Evolutionary conservation across 164 flowering plant species (phyloP), one percentile per base, ranked within the genome.

Genomic region (Stephania yunnanensis): DNA sequence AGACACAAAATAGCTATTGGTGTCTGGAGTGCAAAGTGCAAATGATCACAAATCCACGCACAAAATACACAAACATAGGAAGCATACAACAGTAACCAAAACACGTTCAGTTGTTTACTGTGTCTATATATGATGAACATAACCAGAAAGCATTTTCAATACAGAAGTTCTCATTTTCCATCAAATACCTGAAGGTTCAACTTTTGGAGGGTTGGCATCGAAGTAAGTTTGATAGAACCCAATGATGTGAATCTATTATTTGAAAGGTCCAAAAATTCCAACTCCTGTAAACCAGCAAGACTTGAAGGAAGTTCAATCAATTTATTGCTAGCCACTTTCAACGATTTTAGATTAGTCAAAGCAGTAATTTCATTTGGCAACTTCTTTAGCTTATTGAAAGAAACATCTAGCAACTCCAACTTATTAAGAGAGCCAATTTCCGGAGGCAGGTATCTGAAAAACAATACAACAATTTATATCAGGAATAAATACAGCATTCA

Each of bases 241-340:
- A 93, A 58, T 58, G 99, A 90, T 7, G 90, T 89, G 87, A 95
- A 78, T 81, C 91, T 87, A 81, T 95, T 95, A 80, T 89, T 82
- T 72, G 99, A 95, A 31, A 95, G 81, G 78, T 95, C 99, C 89
- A 95, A 82, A 80, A 70, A 84, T 82, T 90, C 92, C 84, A 95
- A 81, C 73, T 77, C 88, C 74, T 81, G 84, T 73, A 95, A 78
- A 71, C 81, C 78, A 8, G 92, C 86, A 76, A 95, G 72, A 68
- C 81, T 85, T 3, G 84, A 64, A 46, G 97, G 99, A 31, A 95
- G 75, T 71, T 90, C 95, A 79, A 84, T 83, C 82, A 95, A 82
- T 77, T 90, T 95, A 82, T 95, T 95, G 58, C 90, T 87, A 44
- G 98, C 85, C 75, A 95, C 84, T 75, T 86, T 92, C 84, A 93